Evolutionary conservation across 371 early-diverging fungal species (phyloP).

Genomic region (Fennellomyces sp.): DNA sequence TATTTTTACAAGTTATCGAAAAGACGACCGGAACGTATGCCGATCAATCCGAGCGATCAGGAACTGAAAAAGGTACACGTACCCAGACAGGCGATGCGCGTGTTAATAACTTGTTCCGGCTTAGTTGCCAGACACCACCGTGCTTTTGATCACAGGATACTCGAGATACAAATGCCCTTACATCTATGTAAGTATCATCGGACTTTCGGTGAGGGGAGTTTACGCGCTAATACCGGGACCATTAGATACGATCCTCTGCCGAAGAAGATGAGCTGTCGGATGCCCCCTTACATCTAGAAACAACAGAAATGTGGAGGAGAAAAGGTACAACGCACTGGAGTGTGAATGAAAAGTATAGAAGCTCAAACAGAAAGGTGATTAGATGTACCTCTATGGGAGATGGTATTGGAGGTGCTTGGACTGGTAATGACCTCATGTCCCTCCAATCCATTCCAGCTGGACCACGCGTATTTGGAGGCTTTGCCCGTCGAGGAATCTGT

Average conservation of each 20-base stretch:
- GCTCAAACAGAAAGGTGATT: neutral
- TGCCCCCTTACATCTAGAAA: neutral
- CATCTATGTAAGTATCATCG: slow-evolving; percentile 65
- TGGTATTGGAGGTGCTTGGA: slow-evolving; percentile 72
- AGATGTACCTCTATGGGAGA: slow-evolving; percentile 78
- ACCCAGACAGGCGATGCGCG: neutral
- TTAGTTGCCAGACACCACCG: slow-evolving; percentile 31
- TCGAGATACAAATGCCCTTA: slow-evolving; percentile 81
- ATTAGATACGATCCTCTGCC: slow-evolving; percentile 1
- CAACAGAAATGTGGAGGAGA: slow-evolving; percentile 10
- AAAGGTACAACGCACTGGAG: slow-evolving; percentile 3
- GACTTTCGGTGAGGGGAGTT: slow-evolving; percentile 29
- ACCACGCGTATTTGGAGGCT: slow-evolving; percentile 58
- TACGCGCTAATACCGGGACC: slow-evolving; percentile 17
- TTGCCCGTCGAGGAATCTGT: slow-evolving; percentile 67
- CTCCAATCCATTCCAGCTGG: slow-evolving; percentile 74
- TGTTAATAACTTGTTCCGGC: neutral
- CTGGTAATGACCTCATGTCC: slow-evolving; percentile 52
- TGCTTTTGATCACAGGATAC: slow-evolving; percentile 79
- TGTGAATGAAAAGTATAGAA: neutral
- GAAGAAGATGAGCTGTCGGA: neutral
- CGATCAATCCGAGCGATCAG: slow-evolving; percentile 48
- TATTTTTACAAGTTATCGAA: no score
- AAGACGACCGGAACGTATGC: neutral
- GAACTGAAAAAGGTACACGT: slow-evolving; percentile 48